A percentile compares a stretch with the other conserved stretches of the same genome.
phyloP scores from a whole-genome alignment of 345 rosid genomes.

The Murraya koenigii region DNA sequence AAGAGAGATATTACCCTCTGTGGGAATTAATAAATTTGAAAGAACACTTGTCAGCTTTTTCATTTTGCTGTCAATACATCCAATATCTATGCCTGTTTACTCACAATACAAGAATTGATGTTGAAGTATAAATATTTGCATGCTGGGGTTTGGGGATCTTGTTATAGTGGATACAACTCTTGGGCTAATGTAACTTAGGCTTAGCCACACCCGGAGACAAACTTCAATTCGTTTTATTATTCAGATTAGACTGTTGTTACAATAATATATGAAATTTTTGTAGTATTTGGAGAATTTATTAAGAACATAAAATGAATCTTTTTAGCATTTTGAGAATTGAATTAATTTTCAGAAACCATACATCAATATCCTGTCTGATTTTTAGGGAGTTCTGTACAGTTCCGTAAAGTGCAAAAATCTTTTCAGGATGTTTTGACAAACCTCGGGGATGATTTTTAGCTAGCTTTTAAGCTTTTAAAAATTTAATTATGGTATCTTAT shows the following conservation, averaged over 20 bases:
- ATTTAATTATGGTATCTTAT: not conserved
- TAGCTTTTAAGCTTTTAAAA: not conserved
- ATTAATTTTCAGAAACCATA: not conserved
- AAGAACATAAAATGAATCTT: not conserved
- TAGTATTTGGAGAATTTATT: not conserved
- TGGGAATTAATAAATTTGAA: slow-evolving; percentile 26
- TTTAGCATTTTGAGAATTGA: not conserved
- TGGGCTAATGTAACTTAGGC: too few species aligned
- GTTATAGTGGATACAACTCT: too few species aligned
- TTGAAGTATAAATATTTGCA: not conserved
- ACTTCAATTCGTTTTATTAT: not conserved
- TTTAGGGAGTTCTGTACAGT: too few species aligned
- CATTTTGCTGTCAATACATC: not conserved
- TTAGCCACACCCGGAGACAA: not conserved
- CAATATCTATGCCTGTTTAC: not conserved
- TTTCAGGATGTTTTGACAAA: not conserved
- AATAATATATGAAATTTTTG: not conserved
- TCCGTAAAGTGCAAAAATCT: not conserved
- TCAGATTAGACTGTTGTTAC: not conserved
- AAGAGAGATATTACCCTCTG: slow-evolving; percentile 58
- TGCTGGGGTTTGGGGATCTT: not conserved
- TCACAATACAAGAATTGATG: slow-evolving; percentile 12
- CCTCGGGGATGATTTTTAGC: not conserved
- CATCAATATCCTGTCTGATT: not conserved
- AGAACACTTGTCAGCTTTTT: not conserved